Evolutionary conservation across 192 early-diverging fungal genomes (phyloP), one percentile per base, ranked within the genome.

Genomic region (Oehlia diaphana): DNA sequence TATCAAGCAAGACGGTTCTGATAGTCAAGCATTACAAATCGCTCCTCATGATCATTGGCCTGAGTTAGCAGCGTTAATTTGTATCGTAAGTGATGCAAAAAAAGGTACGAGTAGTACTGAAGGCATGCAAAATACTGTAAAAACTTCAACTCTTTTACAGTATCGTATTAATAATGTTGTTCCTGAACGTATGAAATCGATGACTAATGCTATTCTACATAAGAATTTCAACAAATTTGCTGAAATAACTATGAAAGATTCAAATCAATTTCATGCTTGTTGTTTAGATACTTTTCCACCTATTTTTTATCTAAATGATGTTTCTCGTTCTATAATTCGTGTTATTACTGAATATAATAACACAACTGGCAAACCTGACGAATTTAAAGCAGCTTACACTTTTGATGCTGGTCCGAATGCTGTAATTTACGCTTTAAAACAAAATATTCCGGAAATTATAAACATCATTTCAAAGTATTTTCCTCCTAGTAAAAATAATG

Each of bases 371-470:
- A 12, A 13, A 50, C 79, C 84, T 58, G 87, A 84, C 28, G 83
- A 84, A 74, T 90, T 89, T 79, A 93, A 92, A 67, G 97, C 93
- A 16, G 98, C 98, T 2, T 99, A 99, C 87, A 99, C 98, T 12
- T 99, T 92, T 84, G 98, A 99, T 84, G 98, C 98, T 23, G 98
- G 98, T 39, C 98, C 98, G 63, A 99, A 99, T 79, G 96, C 97
- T 0, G 98, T 99, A 9, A 93, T 99, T 77, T 99, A 99, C 81
- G 89, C 95, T 28, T 89, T 90, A 53, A 84, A 88, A 78, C 87
- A 92, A 76, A 90, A 99, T 83, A 93, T 96, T 84, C 84, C 87
- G 58, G 94, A 96, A 81, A 91, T 99, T 69, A 88, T 97, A 63
- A 89, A 93, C 81, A 81, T 99, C 62, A 84, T 98, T 71, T 89